phyloP scores from a whole-genome alignment of 2,329 filamentous ascomycete genomes.

The Colletotrichum viniferum region DNA sequence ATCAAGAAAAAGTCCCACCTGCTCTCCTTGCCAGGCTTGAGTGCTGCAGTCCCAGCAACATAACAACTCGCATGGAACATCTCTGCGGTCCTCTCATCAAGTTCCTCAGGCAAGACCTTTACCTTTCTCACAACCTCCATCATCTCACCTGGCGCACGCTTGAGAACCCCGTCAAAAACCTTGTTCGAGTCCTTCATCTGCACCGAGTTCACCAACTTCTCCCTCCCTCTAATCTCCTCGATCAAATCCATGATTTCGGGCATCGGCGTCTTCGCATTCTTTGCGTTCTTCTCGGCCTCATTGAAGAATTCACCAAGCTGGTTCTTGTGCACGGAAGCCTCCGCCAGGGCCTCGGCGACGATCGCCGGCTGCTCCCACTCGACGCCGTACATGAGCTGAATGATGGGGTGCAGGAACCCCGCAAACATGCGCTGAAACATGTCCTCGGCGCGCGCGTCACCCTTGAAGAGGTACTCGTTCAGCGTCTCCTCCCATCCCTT shows the following conservation, averaged over 20 bases:
- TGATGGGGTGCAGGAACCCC: conserved; percentile 77
- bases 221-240: conserved; percentile 59
- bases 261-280: conserved; percentile 31
- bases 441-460: conserved; percentile 67
- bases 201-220: conserved; percentile 59
- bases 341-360: conserved; percentile 79
- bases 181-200: conserved; percentile 62
- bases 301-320: conserved; percentile 61
- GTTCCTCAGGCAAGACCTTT: conserved; percentile 56
- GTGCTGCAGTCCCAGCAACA: conserved; percentile 58
- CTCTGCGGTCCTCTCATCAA: conserved; percentile 58
- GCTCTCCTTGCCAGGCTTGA: conserved; percentile 65
- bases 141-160: conserved; percentile 67
- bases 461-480: conserved; percentile 71
- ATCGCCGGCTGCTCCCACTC: conserved; percentile 84
- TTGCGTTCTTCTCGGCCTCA: conserved; percentile 52
- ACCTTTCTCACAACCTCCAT: conserved; percentile 64
- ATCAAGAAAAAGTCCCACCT: conserved; percentile 83
- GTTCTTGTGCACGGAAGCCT: conserved; percentile 71
- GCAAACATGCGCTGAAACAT: conserved; percentile 72
- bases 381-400: conserved; percentile 84
- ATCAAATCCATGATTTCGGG: conserved; percentile 63
- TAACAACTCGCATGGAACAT: conserved; percentile 71
- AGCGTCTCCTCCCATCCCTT: conserved; percentile 66
- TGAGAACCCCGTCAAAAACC: conserved; percentile 71